These are phyloP conservation scores for Marasmius sp. DNA, from an alignment of 1,284 basidiomycete species.

Conservation along the genomic window DNA sequence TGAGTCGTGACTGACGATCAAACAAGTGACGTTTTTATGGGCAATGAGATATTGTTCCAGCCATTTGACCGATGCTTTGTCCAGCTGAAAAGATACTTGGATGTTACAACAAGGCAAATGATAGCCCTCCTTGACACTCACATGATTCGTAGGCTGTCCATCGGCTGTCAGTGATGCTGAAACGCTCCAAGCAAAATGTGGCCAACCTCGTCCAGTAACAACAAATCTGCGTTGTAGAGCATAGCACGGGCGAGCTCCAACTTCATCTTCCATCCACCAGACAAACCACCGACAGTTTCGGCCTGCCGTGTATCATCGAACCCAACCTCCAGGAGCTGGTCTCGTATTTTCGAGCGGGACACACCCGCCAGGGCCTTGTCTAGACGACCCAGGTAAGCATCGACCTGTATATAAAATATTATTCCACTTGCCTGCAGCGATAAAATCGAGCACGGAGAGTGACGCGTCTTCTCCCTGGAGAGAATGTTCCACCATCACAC, in stretches of 20 bases:
- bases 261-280: conserved; percentile 99
- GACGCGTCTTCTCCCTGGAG: conserved; percentile 91
- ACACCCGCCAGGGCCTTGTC: conserved; percentile 63
- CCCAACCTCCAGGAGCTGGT: conserved; percentile 84
- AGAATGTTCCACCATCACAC: conserved; percentile 96
- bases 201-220: conserved; percentile 81
- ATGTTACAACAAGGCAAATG: conserved; percentile 15
- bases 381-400: conserved; percentile 22
- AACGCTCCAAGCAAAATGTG: conserved; percentile 12
- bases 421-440: conserved; percentile 66
- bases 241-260: conserved; percentile 92
- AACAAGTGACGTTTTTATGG: conserved; percentile 84
- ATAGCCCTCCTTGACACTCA: conserved; percentile 38
- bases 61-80: conserved; percentile 91
- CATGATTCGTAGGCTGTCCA: conserved; percentile 87
- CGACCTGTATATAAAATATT: background rate
- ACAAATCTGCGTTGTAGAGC: conserved; percentile 93
- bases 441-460: conserved; percentile 83
- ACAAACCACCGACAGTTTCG: conserved; percentile 87
- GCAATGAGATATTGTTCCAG: conserved; percentile 86
- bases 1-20: conserved; percentile 98
- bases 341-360: conserved; percentile 68
- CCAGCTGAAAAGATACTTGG: conserved; percentile 53
- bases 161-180: conserved; percentile 1
- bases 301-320: conserved; percentile 88